Evolutionary conservation across 257 asterid genomes (phyloP).

Genomic region (Gardenia jasminoides): DNA sequence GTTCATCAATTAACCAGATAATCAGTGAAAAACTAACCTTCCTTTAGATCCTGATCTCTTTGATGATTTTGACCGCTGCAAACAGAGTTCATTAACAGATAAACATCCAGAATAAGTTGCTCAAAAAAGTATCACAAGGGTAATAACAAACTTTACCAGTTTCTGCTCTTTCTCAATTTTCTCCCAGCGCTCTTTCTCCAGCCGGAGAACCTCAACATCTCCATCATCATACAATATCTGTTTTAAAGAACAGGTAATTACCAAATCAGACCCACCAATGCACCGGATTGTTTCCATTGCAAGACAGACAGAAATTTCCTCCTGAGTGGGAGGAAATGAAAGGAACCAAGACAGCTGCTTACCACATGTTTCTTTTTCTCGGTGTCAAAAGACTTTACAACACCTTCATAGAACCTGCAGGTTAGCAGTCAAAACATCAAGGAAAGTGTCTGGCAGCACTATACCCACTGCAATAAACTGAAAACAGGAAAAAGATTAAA

Average conservation of each 20-base stretch:
- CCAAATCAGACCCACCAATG: background rate
- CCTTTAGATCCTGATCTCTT: constrained; percentile 47
- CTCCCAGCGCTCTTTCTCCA: constrained; percentile 58
- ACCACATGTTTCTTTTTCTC: constrained; percentile 91
- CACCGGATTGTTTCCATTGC: background rate
- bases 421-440: background rate
- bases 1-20: background rate
- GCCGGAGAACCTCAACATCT: constrained; percentile 55
- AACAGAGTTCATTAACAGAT: constrained; percentile 26
- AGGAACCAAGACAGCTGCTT: constrained; percentile 31
- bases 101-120: constrained; percentile 7
- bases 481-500: background rate
- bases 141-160: constrained; percentile 28
- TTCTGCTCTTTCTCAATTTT: constrained; percentile 29
- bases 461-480: background rate
- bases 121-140: background rate
- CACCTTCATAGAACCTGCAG: constrained; percentile 85
- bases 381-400: constrained; percentile 75
- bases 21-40: constrained; percentile 50
- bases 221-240: constrained; percentile 58
- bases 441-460: background rate
- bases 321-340: constrained; percentile 11
- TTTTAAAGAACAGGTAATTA: background rate
- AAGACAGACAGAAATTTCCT: constrained; percentile 1
- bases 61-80: constrained; percentile 63